Evolutionary conservation across 2,329 filamentous ascomycete species (phyloP), one percentile per base, ranked within the genome.

Genomic region (Botrytis aclada): DNA sequence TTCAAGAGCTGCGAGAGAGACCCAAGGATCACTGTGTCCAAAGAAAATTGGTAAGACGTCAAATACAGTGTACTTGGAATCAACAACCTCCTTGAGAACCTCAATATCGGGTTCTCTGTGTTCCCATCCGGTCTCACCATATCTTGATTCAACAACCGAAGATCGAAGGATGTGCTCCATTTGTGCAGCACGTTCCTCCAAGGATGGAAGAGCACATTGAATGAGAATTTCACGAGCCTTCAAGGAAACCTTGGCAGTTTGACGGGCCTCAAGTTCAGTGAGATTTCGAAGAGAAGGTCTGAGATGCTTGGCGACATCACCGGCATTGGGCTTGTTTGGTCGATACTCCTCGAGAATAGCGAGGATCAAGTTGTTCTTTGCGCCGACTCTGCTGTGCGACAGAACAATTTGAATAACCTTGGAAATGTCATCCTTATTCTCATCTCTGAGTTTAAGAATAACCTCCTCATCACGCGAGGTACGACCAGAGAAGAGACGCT

Each of bases 91-190:
- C 86, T 97, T 97, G 84, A 99, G 92, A 76, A 97, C 87, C 34
- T 97, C 92, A 71, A 97, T 85, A 83, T 92, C 93, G 65, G 96
- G 96, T 83, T 98, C 93, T 77, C 96, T 89, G 84, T 99, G 96
- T 76, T 98, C 95, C 93, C 93, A 97, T 69, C 95, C 95, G 74
- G 93, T 95, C 87, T 99, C 96, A 74, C 96, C 96, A 80, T 99
- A 99, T 78, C 93, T 91, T n/a, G 95, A 97, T 83, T 99, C 94
- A 12, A 98, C 90, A 34, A 99, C 96, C 0, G 96, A 95, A 39
- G 95, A 97, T 74, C 95, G 93, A 72, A 99, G 87, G 77, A 99
- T 99, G 83, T 98, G 95, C 86, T 98, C 96, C 95, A 99, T 98
- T 85, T 99, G 96, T 10, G 92, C 89, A 39, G 93, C 93, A 78